Evolutionary conservation across 768 basidiomycete genomes (phyloP), one percentile per base, ranked within the genome.

Genomic region (Collybia nuda): DNA sequence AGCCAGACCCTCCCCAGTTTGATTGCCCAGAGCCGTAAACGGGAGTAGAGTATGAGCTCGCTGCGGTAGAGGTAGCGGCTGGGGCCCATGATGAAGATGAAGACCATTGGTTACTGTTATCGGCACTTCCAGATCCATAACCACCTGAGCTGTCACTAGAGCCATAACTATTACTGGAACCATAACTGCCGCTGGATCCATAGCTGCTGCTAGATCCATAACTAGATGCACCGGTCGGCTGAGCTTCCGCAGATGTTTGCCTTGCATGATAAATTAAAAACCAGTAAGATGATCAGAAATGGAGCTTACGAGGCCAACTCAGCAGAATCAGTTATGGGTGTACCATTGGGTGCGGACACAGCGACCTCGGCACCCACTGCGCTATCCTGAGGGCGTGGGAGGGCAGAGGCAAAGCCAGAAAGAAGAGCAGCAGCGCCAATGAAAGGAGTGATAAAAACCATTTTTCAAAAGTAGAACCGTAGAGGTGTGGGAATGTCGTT

Each of bases 1-100:
- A 89, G 38, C 74, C 74, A 17, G 71, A 73, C 43, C 71, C 72
- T 45, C 75, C 74, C 84, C 84, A 85, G 69, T 70, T 79, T 39
- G 71, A 69, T 55, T 66, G 73, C 52, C 86, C 86, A 18, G 86
- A 88, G 6, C 86, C 86, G 62, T 86, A 85, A 9, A 73, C 66
- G 21, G 80, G 71, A 5, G 74, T 67, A n/a, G 74, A 66, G 52
- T 71, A 70, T 18, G 67, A 50, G 32, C 54, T 58, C 36, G 35
- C 52, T 19, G 69, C 60, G 12, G 60, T 55, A n/a, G 63, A 58
- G 36, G 65, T 58, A 17, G 65, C 52, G 7, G 62, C 60, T 37
- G 52, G 50, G 43, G 51, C 41, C 7, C 37, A 32, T n/a, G 51
- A 38, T 6, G 51, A 51, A n/a, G 48, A 51, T n/a, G 57, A 48